Evolutionary conservation across 1,284 basidiomycete species (phyloP), one percentile per base, ranked within the genome.

Genomic region (Polyporus tsugae): DNA sequence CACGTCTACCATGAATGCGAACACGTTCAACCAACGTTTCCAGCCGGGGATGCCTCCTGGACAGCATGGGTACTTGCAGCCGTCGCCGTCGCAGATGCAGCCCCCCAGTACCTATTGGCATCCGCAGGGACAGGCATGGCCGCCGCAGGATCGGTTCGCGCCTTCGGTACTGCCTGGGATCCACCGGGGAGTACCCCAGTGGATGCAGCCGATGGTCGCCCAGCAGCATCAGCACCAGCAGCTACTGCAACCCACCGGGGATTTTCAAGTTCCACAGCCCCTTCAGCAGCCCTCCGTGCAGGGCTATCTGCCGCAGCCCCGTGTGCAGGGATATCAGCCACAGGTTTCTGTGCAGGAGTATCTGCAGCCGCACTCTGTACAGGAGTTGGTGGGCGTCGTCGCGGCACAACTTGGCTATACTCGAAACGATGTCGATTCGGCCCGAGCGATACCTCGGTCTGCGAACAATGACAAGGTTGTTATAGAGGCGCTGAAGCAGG

Each of bases 381-480:
- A 60, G n/a, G 38, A 60, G 3, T 15, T 60, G 22, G 38, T 29
- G 5, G 22, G 11, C 38, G 58, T 39, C 15, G 39, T 60, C 6
- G 58, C n/a, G 6, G 25, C 59, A 3, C 17, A 19, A 29, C 59
- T 39, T 35, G 29, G 39, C 52, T 13, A 62, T 22, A 25, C 46
- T 29, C 22, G 46, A 62, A 6, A 60, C 61, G 25, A 61, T 58
- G 4, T 29, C 59, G 15, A 36, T 10, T 22, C 4, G 35, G 39
- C 49, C 65, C 36, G 41, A 35, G 57, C 13, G 39, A 61, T 61
- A n/a, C 19, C 60, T 19, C 39, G n/a, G 15, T 62, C 41, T 11
- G 35, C 29, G 33, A 22, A 15, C 33, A 44, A 68, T 42, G 66
- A 70, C 29, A 44, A 55, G 35, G 58, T 35, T 36, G 29, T 70